A percentile compares a stretch with the other conserved stretches of the same genome.
Conservation (phyloP, 371 early-diverging fungal species). For the Circinella umbellata region DNA sequence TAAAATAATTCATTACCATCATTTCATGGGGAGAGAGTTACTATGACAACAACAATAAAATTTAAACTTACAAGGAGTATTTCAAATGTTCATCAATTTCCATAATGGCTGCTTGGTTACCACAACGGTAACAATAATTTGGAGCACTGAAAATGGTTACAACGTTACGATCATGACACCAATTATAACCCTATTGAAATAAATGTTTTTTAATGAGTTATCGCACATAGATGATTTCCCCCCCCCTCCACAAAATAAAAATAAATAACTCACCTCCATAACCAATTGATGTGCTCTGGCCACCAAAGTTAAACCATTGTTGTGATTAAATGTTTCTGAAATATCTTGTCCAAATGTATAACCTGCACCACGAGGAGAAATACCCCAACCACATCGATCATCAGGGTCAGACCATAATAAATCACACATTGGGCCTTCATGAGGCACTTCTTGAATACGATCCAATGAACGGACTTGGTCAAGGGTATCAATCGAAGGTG, state of each 20-base stretch:
- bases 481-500: constrained; percentile 95
- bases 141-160: constrained; percentile 99
- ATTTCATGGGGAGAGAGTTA: too few relatives aligned
- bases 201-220: not conserved
- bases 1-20: not conserved
- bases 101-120: constrained; percentile 99
- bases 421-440: constrained; percentile 98
- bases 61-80: constrained; percentile 82
- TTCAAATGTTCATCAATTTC: constrained; percentile 92
- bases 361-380: constrained; percentile 98
- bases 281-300: constrained; percentile 98
- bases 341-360: constrained; percentile 98
- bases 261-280: constrained; percentile 46
- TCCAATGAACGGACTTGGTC: constrained; percentile 98
- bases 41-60: not conserved
- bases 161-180: constrained; percentile 97
- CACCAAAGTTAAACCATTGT: constrained; percentile 93
- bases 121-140: constrained; percentile 99
- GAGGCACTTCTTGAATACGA: constrained; percentile 98
- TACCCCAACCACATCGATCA: constrained; percentile 97
- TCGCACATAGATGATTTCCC: too few relatives aligned
- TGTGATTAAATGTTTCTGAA: constrained; percentile 96
- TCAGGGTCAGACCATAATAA: constrained; percentile 99
- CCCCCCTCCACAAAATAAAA: too few relatives aligned
- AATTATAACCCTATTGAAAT: constrained; percentile 85